Conservation (phyloP, 495 filamentous ascomycete genomes). For the Penicillium turbatum region DNA sequence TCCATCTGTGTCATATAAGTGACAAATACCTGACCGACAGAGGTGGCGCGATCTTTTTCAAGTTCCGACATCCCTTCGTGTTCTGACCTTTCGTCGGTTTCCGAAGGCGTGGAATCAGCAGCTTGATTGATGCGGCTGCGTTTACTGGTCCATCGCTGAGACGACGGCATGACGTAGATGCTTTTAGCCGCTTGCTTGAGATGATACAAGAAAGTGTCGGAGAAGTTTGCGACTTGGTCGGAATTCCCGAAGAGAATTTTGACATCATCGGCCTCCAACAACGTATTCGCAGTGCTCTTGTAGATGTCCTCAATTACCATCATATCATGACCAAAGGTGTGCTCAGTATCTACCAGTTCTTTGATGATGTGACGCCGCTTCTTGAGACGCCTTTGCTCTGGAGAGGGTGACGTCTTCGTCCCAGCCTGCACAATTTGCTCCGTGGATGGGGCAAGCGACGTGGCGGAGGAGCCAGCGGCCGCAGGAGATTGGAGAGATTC, state of each 20-base stretch:
- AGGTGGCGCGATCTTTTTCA: slow-evolving; percentile 72
- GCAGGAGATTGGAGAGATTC: slow-evolving; percentile 36
- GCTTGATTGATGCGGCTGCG: slow-evolving; percentile 41
- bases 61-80: slow-evolving; percentile 47
- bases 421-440: slow-evolving; percentile 24
- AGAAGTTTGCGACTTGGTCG: slow-evolving; percentile 79
- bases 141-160: slow-evolving; percentile 53
- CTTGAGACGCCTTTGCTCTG: slow-evolving; percentile 53
- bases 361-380: slow-evolving; percentile 77
- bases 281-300: slow-evolving; percentile 84
- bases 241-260: slow-evolving; percentile 88
- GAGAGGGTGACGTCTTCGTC: slow-evolving; percentile 42
- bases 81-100: slow-evolving; percentile 19
- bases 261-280: slow-evolving; percentile 72
- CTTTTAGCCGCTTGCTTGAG: slow-evolving; percentile 71
- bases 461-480: slow-evolving; percentile 38
- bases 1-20: slow-evolving; percentile 74
- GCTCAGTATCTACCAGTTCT: slow-evolving; percentile 89
- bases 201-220: slow-evolving; percentile 67
- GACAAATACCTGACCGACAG: slow-evolving; percentile 73
- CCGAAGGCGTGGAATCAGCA: slow-evolving; percentile 13
- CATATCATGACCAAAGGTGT: slow-evolving; percentile 84
- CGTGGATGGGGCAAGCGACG: slow-evolving; percentile 35
- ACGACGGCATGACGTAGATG: slow-evolving; percentile 63
- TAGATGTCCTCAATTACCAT: slow-evolving; percentile 95